Evolutionary conservation across 495 filamentous ascomycete genomes (phyloP).

Genomic region (Trichoderma parareesei): DNA sequence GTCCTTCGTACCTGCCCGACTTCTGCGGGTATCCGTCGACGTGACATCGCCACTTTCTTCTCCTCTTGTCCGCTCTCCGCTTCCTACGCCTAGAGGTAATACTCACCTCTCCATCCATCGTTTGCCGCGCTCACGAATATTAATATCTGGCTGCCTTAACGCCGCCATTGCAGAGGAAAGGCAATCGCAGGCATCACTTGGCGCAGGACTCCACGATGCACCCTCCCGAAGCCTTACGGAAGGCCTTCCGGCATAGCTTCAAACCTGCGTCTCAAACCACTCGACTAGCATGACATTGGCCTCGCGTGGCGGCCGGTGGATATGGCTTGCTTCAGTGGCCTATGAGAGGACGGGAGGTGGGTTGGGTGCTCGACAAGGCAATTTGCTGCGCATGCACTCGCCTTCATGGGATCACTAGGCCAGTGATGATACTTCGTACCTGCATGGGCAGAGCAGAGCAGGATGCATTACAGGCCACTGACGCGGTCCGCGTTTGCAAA

Average conservation of each 20-base stretch:
- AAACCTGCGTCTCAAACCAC: conserved; percentile 3
- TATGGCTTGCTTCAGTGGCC: not conserved
- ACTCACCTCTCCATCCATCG: not conserved
- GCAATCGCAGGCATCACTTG: not conserved
- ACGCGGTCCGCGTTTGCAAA: not conserved
- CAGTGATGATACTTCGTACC: too few relatives aligned
- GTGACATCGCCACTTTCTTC: not conserved
- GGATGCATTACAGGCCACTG: not conserved
- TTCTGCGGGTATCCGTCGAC: not conserved
- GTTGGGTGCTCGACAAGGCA: not conserved
- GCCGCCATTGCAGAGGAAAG: not conserved
- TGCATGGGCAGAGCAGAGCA: not conserved
- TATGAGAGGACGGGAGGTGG: not conserved
- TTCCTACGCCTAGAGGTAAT: not conserved
- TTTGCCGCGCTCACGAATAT: not conserved
- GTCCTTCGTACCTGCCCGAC: not conserved
- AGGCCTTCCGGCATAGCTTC: conserved; percentile 4
- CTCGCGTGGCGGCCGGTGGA: conserved; percentile 4
- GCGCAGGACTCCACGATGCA: not conserved
- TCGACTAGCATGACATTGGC: not conserved
- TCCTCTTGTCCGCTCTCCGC: not conserved
- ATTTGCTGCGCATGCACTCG: not conserved
- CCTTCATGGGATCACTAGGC: too few relatives aligned
- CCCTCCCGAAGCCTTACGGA: not conserved
- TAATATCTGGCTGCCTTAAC: not conserved